These are phyloP conservation scores for Phanerochaete carnosa DNA, from an alignment of 768 basidiomycete genomes.

Conservation along the genomic window DNA sequence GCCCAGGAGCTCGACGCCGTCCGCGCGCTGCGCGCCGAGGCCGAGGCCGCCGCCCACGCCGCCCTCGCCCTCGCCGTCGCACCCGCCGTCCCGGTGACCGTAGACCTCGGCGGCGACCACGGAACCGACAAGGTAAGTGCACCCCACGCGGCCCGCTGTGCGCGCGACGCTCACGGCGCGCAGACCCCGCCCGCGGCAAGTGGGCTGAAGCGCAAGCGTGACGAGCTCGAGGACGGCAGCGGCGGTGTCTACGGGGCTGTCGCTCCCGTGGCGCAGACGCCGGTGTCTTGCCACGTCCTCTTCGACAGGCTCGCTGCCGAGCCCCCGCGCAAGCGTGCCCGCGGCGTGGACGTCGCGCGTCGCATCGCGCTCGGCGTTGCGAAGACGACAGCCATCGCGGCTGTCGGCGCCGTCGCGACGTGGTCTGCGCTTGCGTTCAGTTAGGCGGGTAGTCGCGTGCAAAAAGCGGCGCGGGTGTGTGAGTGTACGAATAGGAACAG, in stretches of 20 bases:
- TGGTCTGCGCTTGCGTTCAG: conserved; percentile 74
- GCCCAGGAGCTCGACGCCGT: conserved; percentile 43
- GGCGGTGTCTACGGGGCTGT: background rate
- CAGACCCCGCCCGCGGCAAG: conserved; percentile 24
- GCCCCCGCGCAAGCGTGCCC: conserved; percentile 21
- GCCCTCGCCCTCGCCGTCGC: conserved; percentile 18
- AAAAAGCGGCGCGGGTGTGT: background rate
- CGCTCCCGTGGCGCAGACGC: background rate
- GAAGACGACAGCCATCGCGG: conserved; percentile 60
- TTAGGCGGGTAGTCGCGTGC: conserved; percentile 28
- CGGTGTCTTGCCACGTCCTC: background rate
- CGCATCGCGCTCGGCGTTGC: conserved; percentile 41
- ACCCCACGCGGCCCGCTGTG: background rate
- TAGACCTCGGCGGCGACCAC: conserved; percentile 1
- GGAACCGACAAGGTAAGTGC: conserved; percentile 28
- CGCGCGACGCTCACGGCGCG: conserved; percentile 1
- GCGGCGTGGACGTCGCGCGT: conserved; percentile 33
- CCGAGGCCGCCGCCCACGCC: conserved; percentile 34
- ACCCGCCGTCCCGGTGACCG: background rate
- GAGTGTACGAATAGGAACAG: background rate
- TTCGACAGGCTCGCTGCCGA: background rate
- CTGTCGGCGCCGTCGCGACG: conserved; percentile 65
- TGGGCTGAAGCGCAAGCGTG: conserved; percentile 62
- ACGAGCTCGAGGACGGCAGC: conserved; percentile 21
- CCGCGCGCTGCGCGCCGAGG: conserved; percentile 36